Conservation (phyloP, 2,329 filamentous ascomycete genomes). For the Diaporthe vaccinii region DNA sequence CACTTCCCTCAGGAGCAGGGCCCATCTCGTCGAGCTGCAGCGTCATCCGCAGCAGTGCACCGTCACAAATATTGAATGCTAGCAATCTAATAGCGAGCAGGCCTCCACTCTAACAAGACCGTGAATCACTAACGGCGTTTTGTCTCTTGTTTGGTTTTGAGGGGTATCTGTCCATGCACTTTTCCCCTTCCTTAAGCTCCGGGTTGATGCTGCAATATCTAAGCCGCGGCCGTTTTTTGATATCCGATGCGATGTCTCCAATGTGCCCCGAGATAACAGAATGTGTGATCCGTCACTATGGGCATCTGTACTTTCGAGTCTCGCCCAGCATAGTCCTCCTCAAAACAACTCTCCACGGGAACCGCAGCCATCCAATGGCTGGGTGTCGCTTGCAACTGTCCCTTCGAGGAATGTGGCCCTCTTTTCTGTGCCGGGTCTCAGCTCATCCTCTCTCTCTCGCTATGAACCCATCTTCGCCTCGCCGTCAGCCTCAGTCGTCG, state of each 20-base stretch:
- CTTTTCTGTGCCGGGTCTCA: neutral
- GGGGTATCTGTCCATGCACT: slow-evolving; percentile 33
- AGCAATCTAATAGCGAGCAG: neutral
- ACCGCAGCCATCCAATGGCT: neutral
- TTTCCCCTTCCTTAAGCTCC: neutral
- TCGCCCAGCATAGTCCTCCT: no score
- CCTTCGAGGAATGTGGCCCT: no score
- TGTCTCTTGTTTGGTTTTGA: neutral
- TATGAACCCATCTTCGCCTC: neutral
- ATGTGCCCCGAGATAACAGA: neutral
- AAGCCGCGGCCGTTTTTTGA: neutral
- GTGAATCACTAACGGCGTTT: neutral
- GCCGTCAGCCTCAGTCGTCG: slow-evolving; percentile 62
- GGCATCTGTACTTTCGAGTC: neutral
- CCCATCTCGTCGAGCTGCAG: neutral
- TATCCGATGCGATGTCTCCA: neutral
- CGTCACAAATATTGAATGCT: neutral
- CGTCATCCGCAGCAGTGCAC: neutral
- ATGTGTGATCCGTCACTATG: slow-evolving; percentile 6
- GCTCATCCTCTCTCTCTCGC: neutral
- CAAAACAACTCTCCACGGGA: neutral
- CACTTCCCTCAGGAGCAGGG: neutral
- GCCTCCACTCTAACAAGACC: neutral
- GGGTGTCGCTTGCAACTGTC: neutral
- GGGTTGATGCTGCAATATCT: slow-evolving; percentile 10